Evolutionary conservation across 768 basidiomycete genomes (phyloP).

Genomic region (Lactarius psammicola): DNA sequence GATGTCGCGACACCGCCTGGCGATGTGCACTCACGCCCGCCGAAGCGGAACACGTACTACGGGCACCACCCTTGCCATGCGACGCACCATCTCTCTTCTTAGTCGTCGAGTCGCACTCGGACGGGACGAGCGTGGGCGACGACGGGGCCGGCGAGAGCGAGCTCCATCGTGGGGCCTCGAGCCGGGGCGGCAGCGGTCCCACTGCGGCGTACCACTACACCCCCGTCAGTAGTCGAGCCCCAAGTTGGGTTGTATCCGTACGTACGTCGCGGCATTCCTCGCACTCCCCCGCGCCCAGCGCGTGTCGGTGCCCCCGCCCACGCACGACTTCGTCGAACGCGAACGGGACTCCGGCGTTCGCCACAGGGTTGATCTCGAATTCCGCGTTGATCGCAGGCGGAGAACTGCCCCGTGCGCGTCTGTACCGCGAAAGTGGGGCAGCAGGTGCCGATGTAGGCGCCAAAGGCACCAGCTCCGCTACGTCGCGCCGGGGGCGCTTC

Average conservation of each 20-base stretch:
- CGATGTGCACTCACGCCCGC: constrained; percentile 52
- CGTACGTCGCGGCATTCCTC: constrained; percentile 77
- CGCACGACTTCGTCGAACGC: constrained; percentile 80
- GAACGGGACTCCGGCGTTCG: constrained; percentile 63
- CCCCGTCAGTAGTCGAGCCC: no score
- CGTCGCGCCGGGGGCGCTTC: constrained; percentile 16
- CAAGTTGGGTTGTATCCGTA: no score
- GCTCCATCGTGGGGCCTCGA: constrained; percentile 72
- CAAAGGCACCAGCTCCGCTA: not conserved
- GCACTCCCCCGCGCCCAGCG: constrained; percentile 75
- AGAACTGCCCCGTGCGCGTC: not conserved
- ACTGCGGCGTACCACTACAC: constrained; percentile 75
- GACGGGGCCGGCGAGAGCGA: constrained; percentile 48
- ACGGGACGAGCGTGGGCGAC: constrained; percentile 1
- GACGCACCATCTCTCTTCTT: constrained; percentile 7
- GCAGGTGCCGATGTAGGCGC: constrained; percentile 1
- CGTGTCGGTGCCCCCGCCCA: constrained; percentile 56
- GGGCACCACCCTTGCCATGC: no score
- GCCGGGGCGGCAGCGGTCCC: constrained; percentile 63
- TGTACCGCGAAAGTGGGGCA: constrained; percentile 5
- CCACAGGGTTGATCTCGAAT: constrained; percentile 63
- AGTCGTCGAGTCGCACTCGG: constrained; percentile 6
- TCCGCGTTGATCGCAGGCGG: constrained; percentile 22
- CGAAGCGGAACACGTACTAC: no score
- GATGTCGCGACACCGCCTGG: constrained; percentile 68